phyloP scores from a whole-genome alignment of 345 rosid genomes.

The Melastoma malabathricum region DNA sequence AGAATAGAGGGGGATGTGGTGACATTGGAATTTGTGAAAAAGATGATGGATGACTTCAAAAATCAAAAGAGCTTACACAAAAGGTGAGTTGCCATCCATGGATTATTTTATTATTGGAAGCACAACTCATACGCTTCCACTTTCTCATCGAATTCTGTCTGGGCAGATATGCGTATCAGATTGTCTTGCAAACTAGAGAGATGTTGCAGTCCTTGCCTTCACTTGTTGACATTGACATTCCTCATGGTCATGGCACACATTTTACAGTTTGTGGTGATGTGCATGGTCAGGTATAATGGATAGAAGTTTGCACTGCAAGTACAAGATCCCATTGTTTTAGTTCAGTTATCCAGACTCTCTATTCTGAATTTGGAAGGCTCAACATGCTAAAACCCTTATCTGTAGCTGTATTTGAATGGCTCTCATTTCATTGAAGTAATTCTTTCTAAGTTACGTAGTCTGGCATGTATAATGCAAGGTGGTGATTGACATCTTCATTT shows the following conservation, averaged over 20 bases:
- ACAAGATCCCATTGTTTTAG: too few relatives aligned
- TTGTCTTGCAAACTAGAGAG: constrained; percentile 75
- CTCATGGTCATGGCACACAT: constrained; percentile 53
- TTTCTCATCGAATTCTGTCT: constrained; percentile 1
- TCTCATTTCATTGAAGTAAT: too few relatives aligned
- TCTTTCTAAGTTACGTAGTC: too few relatives aligned
- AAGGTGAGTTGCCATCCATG: constrained; percentile 27
- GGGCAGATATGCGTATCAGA: constrained; percentile 82
- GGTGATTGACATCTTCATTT: too few relatives aligned
- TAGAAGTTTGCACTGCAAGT: constrained; percentile 3
- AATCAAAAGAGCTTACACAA: constrained; percentile 79
- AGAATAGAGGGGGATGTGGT: constrained; percentile 80
- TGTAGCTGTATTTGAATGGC: too few relatives aligned
- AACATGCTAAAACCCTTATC: too few relatives aligned
- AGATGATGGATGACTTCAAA: constrained; percentile 92
- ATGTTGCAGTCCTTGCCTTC: constrained; percentile 66
- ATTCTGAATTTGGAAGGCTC: too few relatives aligned
- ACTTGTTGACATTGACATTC: constrained; percentile 68
- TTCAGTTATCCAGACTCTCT: too few relatives aligned
- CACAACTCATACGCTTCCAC: too few relatives aligned
- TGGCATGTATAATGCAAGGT: too few relatives aligned
- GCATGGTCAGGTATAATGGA: constrained; percentile 80
- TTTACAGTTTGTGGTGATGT: constrained; percentile 97
- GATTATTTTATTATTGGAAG: neutral
- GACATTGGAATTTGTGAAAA: constrained; percentile 80